Evolutionary conservation across 1,284 basidiomycete genomes (phyloP).

Genomic region (Fomitopsis palustris): DNA sequence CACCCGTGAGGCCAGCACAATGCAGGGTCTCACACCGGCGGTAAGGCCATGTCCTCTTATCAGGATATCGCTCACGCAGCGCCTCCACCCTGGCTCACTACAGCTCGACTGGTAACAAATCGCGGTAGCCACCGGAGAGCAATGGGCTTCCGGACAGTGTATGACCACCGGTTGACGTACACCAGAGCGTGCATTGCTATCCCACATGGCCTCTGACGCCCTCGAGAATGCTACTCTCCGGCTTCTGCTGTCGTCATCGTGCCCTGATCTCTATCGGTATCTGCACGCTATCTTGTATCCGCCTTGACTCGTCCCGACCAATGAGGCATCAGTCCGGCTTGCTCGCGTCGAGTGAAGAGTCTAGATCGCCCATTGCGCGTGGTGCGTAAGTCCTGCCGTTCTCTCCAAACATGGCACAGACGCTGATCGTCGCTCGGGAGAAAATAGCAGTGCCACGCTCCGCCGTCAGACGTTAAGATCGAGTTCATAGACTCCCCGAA

Average conservation of each 20-base stretch:
- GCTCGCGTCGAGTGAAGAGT: not conserved
- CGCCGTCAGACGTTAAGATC: too few species aligned
- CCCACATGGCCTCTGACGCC: not conserved
- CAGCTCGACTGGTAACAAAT: not conserved
- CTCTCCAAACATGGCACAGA: not conserved
- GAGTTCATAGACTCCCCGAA: too few species aligned
- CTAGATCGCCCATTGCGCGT: not conserved
- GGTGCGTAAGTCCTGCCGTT: not conserved
- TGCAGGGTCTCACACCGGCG: too few species aligned
- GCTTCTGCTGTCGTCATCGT: not conserved
- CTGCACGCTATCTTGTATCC: not conserved
- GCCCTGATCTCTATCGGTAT: not conserved
- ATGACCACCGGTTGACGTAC: not conserved
- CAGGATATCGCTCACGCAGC: too few species aligned
- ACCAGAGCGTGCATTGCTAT: not conserved
- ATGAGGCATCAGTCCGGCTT: not conserved
- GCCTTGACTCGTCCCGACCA: not conserved
- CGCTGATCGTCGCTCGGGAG: not conserved
- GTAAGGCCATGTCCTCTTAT: too few species aligned
- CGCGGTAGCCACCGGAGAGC: not conserved
- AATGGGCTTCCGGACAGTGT: not conserved
- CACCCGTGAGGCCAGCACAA: too few species aligned
- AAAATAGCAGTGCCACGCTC: too few species aligned
- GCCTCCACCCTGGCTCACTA: too few species aligned
- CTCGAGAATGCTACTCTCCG: not conserved